These are phyloP conservation scores for Phalaenopsis hybrid DNA, from an alignment of 116 monocot genomes.

Conservation along the genomic window DNA sequence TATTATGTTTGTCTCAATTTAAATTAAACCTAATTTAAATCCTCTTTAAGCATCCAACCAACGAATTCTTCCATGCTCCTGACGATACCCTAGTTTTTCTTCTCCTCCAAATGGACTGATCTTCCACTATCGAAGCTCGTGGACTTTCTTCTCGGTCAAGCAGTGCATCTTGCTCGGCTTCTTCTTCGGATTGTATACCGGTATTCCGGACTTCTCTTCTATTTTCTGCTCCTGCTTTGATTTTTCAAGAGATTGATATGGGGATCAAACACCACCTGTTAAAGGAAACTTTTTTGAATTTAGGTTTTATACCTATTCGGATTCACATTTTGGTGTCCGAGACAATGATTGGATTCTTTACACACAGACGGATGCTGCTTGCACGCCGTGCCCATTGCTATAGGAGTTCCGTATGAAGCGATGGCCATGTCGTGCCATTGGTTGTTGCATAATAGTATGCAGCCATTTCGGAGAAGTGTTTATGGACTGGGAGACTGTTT, in stretches of 20 bases:
- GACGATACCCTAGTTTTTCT: not conserved
- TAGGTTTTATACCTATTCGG: not conserved
- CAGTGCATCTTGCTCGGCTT: not conserved
- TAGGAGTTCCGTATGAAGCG: not conserved
- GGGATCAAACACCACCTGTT: too few relatives aligned
- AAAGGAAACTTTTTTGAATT: too few relatives aligned
- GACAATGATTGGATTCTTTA: not conserved
- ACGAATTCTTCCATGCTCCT: not conserved
- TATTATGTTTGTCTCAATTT: too few relatives aligned
- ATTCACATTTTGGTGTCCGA: not conserved
- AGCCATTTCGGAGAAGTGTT: not conserved
- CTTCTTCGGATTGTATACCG: not conserved
- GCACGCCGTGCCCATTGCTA: not conserved
- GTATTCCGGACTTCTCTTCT: not conserved
- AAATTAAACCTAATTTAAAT: too few relatives aligned
- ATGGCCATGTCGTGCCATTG: conserved; percentile 26
- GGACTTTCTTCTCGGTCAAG: not conserved
- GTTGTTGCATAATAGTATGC: conserved; percentile 4
- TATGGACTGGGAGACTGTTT: not conserved
- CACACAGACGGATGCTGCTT: not conserved
- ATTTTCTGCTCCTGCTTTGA: not conserved
- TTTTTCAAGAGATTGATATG: not conserved
- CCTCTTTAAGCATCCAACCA: too few relatives aligned
- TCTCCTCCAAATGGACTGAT: not conserved
- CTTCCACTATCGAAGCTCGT: not conserved